Base-by-base conservation (phyloP, 1,284 basidiomycete species). In the Clitocybe nebularis region DNA sequence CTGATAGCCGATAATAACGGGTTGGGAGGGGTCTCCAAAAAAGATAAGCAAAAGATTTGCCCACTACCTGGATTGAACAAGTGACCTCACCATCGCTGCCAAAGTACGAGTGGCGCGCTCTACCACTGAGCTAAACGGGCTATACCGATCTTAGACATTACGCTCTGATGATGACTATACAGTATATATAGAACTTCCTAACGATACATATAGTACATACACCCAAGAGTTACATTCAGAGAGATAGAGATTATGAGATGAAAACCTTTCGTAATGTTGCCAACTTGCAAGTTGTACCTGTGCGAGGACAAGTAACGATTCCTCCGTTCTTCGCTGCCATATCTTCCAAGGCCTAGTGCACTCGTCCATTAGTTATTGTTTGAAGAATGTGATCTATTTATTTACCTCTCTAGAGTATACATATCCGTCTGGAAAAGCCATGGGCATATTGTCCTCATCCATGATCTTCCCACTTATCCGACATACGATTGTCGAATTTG, bases 401-500 rank as follows among this genome's bases (percentile, higher is more conserved):
- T n/a, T 50, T 56, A 90, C 93, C 75, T 91, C 87, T 59, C 79
- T 75, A 13, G 93, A 95, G 61, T 99, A 99, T 13, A 98, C 93
- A 51, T 88, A 77, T 3, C 94, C 95, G 50, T 90, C 87, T 0
- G 92, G 89, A 57, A 98, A 89, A n/a, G 81, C 86, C 80, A 93
- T 77, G 1, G 90, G 90, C 68, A 84, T 87, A 56, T 94, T 95
- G 59, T 93, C 82, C 49, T 84, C 93, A 55, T 97, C 87, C 85
- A 98, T 96, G 46, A 98, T 91, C 60, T 84, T 85, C 17, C 95
- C 94, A 44, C 77, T 90, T 51, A 96, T 77, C 32, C 81, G 69
- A 61, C 96, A 99, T 8, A 99, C 93, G 44, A 99, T 89, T 0
- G 91, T 94, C 35, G 93, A 96, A 59, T 95, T 97, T 37, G 86